Evolutionary conservation across 2,329 filamentous ascomycete genomes (phyloP).

Genomic region (Pezicula radicicola): DNA sequence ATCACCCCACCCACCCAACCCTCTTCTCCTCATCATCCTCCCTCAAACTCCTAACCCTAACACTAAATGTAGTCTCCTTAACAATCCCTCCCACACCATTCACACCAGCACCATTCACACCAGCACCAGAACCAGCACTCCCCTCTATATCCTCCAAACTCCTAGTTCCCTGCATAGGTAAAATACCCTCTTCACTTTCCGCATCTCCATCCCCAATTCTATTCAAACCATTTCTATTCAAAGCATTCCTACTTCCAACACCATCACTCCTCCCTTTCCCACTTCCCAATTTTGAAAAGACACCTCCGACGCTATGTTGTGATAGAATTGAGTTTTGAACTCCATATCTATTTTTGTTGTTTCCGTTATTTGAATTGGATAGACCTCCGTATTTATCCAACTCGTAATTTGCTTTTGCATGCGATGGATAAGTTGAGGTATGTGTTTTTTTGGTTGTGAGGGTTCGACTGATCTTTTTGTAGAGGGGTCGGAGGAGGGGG

Average conservation of each 20-base stretch:
- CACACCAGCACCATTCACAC: too few species aligned
- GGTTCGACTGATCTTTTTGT: not conserved
- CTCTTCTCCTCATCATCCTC: not conserved
- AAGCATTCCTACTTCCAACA: too few species aligned
- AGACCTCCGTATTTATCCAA: not conserved
- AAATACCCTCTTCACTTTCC: not conserved
- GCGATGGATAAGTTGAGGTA: too few species aligned
- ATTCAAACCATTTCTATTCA: too few species aligned
- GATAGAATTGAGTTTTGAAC: not conserved
- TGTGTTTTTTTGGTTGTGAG: not conserved
- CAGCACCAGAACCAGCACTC: too few species aligned
- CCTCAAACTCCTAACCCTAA: not conserved
- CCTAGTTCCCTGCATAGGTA: not conserved
- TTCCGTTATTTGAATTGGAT: too few species aligned
- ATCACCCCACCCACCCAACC: not conserved
- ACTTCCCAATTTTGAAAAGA: not conserved
- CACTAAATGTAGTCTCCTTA: not conserved
- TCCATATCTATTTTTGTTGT: not conserved
- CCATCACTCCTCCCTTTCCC: too few species aligned
- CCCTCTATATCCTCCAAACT: not conserved
- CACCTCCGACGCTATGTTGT: not conserved
- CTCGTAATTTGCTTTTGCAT: not conserved
- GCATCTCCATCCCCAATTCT: not conserved
- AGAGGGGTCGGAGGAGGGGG: conserved; percentile 13
- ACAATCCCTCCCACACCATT: not conserved